Evolutionary conservation across 2,329 filamentous ascomycete genomes (phyloP), one percentile per base, ranked within the genome.

Genomic region (Orbilia brochopaga): DNA sequence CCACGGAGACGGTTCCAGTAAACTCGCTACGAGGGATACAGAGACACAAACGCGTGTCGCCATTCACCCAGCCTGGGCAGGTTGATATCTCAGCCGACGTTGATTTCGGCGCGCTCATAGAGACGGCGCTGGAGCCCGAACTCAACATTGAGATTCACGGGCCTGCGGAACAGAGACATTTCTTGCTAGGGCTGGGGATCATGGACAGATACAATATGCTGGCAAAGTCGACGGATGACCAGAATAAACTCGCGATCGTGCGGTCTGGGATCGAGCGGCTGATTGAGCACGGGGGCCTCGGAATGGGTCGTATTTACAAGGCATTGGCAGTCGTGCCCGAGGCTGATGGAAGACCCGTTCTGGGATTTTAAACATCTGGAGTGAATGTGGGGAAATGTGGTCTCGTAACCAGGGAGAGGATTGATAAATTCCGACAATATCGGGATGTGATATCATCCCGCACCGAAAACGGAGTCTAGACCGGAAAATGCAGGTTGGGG

Each of bases 271-370:
- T 91, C 86, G 88, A 86, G 80, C 83, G 94, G 73, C 81, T 99
- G 57, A 86, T 97, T n/a, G 92, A 96, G 79, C 83, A 87, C 46
- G 88, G 90, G 0, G 89, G 87, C 1, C 87, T 86, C 57, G 93
- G 92, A 0, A 99, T 99, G 94, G 94, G 94, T 0, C 92, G 88
- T 81, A 82, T 96, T 21, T 99, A 99, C 79, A 97, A 97, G 81
- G 92, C 87, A 23, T 84, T 99, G 84, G 90, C 92, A 11, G 91
- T 99, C 76, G 78, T 97, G 76, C 94, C 94, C 0, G 89, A 92
- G 79, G 90, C 90, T 74, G 88, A 89, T 1, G 84, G 82, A 72
- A 86, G 92, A 76, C 84, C 88, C 69, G 93, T 93, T 1, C 92
- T 96, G 61, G 94, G 94, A 0, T 97, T 99, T 81, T 30, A 17